phyloP scores from a whole-genome alignment of 192 early-diverging fungal genomes.

The Globomyces pollinis-pini region DNA sequence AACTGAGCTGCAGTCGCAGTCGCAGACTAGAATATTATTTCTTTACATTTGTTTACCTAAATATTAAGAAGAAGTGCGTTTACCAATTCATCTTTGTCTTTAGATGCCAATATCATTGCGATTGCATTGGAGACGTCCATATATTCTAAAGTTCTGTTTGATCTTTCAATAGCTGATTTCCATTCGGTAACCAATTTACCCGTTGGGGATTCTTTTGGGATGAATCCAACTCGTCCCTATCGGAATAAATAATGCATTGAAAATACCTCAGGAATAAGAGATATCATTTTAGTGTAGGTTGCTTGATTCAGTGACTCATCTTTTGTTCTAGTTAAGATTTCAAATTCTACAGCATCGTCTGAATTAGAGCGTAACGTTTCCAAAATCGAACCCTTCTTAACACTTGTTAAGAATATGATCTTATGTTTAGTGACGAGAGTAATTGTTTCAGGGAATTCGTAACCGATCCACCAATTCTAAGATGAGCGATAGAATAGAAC shows the following conservation, averaged over 20 bases:
- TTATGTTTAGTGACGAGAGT: constrained; percentile 68
- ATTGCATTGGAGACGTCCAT: constrained; percentile 68
- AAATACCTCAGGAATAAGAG: constrained; percentile 19
- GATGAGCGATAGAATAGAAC: too few relatives aligned
- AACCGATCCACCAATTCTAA: constrained; percentile 89
- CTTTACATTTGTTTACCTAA: too few relatives aligned
- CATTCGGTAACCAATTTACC: constrained; percentile 80
- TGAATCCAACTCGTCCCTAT: constrained; percentile 62
- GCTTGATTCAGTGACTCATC: constrained; percentile 65
- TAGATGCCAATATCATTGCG: constrained; percentile 66
- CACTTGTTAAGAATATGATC: constrained; percentile 68
- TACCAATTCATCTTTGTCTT: constrained; percentile 87
- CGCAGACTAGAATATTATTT: constrained; percentile 42
- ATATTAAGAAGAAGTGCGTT: too few relatives aligned
- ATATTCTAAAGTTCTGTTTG: constrained; percentile 45
- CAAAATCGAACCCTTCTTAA: constrained; percentile 62
- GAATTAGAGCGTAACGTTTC: constrained; percentile 41
- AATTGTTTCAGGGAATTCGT: constrained; percentile 84
- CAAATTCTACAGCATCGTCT: constrained; percentile 49
- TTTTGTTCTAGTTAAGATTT: constrained; percentile 71
- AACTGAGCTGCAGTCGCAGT: constrained; percentile 65
- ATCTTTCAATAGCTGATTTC: constrained; percentile 51
- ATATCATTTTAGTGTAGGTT: constrained; percentile 48
- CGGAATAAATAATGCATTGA: constrained; percentile 1
- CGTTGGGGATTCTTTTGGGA: constrained; percentile 65